These are phyloP conservation scores for Hygrocybe coccinea DNA, from an alignment of 768 basidiomycete genomes.

Conservation along the genomic window DNA sequence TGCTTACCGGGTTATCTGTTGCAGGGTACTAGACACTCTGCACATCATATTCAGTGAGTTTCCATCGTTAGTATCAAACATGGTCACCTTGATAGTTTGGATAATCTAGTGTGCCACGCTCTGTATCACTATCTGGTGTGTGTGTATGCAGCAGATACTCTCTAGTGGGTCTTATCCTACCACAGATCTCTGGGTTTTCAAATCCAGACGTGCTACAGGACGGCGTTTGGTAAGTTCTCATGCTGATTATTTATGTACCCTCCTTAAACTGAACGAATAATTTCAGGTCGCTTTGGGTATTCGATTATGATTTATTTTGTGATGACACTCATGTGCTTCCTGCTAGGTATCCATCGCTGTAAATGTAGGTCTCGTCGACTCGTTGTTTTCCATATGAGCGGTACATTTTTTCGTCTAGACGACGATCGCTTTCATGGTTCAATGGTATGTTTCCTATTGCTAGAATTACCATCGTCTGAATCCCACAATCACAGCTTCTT, in stretches of 20 bases:
- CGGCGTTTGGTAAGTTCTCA: conserved; percentile 39
- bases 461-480: not conserved
- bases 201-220: conserved; percentile 23
- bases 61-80: not conserved
- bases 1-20: not conserved
- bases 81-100: not conserved
- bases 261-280: too few relatives aligned
- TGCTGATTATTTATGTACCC: conserved; percentile 16
- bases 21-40: conserved; percentile 38
- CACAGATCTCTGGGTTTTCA: conserved; percentile 38
- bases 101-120: conserved; percentile 37
- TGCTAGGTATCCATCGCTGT: too few relatives aligned
- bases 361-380: too few relatives aligned
- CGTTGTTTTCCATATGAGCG: conserved; percentile 32
- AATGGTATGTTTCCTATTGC: conserved; percentile 29
- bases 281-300: too few relatives aligned
- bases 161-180: not conserved
- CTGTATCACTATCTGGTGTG: conserved; percentile 42
- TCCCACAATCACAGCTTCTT: conserved; percentile 31
- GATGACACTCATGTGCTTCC: too few relatives aligned
- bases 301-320: too few relatives aligned
- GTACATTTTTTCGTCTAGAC: not conserved
- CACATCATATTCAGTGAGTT: conserved; percentile 39
- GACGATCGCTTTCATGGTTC: conserved; percentile 40
- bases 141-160: not conserved